These are phyloP conservation scores for Thielaviopsis populi DNA, from an alignment of 2,329 filamentous ascomycete genomes.

Conservation along the genomic window DNA sequence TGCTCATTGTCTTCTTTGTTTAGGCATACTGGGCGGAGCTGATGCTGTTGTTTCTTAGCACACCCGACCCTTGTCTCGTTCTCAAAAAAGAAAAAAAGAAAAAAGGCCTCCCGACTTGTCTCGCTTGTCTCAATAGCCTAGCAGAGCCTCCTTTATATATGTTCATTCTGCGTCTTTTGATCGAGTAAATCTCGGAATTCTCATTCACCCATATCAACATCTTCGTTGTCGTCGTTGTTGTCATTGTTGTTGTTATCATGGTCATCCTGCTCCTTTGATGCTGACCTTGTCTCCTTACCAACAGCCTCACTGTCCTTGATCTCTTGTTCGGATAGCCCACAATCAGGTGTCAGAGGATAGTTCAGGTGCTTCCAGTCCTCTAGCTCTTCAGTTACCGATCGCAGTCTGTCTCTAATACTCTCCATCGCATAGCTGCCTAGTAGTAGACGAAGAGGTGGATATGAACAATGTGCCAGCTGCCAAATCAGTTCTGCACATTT, in stretches of 20 bases:
- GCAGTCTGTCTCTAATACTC: conserved; percentile 77
- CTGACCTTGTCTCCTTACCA: not conserved
- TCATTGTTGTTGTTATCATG: conserved; percentile 1
- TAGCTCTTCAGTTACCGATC: conserved; percentile 85
- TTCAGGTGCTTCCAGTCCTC: conserved; percentile 86
- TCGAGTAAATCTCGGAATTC: not conserved
- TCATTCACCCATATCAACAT: conserved; percentile 14
- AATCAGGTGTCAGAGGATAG: conserved; percentile 25
- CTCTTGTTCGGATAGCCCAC: conserved; percentile 14
- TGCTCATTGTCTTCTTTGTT: not conserved
- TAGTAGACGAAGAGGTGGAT: conserved; percentile 73
- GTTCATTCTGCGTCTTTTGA: not conserved
- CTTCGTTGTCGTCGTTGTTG: not conserved
- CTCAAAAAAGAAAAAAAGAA: not conserved
- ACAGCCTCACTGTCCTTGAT: conserved; percentile 10
- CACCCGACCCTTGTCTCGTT: not conserved
- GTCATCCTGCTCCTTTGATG: not conserved
- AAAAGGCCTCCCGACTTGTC: not conserved
- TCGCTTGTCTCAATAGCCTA: not conserved
- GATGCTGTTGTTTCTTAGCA: not conserved
- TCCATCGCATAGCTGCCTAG: conserved; percentile 90
- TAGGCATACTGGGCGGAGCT: not conserved
- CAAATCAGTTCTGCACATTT: conserved; percentile 89
- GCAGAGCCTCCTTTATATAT: conserved; percentile 4
- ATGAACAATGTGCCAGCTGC: conserved; percentile 90